A percentile compares a stretch with the other conserved stretches of the same genome.
These are phyloP conservation scores for Trypanosomatidae sp. DNA, from an alignment of 208 protist species.

Conservation along the genomic window DNA sequence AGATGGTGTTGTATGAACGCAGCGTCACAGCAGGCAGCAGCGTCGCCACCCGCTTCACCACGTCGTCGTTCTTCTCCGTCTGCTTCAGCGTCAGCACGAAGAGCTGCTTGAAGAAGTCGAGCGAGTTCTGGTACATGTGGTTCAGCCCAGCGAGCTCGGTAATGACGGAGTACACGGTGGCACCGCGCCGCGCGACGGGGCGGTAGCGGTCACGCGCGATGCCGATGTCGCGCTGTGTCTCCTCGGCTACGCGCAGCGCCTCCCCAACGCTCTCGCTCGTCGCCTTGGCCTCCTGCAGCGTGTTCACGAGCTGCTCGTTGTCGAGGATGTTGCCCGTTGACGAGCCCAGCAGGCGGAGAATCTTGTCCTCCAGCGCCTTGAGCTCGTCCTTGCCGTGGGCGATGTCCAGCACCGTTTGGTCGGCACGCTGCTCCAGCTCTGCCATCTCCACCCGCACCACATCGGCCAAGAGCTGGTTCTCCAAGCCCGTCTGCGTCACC, in stretches of 20 bases:
- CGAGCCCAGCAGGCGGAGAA: constrained; percentile 90
- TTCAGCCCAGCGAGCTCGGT: constrained; percentile 90
- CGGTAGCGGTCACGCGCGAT: constrained; percentile 92
- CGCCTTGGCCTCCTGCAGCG: constrained; percentile 92
- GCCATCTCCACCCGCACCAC: constrained; percentile 92
- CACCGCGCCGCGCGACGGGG: constrained; percentile 92
- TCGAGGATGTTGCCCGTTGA: constrained; percentile 96
- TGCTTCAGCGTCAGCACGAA: constrained; percentile 90
- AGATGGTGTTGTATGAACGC: constrained; percentile 93
- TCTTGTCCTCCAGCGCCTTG: constrained; percentile 94
- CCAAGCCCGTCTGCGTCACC: constrained; percentile 89
- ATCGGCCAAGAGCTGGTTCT: constrained; percentile 94
- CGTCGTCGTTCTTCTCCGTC: constrained; percentile 71
- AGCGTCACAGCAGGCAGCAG: constrained; percentile 88
- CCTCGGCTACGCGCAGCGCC: constrained; percentile 88
- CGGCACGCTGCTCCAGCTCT: constrained; percentile 90
- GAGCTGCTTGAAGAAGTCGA: constrained; percentile 93
- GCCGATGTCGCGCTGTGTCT: constrained; percentile 95
- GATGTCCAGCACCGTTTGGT: constrained; percentile 94
- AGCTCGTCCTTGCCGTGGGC: constrained; percentile 95
- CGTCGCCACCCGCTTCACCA: constrained; percentile 74
- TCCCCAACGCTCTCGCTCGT: constrained; percentile 91
- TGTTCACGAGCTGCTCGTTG: constrained; percentile 95
- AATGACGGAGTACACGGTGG: constrained; percentile 95
- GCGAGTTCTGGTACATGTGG: constrained; percentile 95